A percentile compares a stretch with the other conserved stretches of the same genome.
These are phyloP conservation scores for Phaeosphaeriaceae sp. DNA, from an alignment of 2,329 filamentous ascomycete species.

Conservation along the genomic window DNA sequence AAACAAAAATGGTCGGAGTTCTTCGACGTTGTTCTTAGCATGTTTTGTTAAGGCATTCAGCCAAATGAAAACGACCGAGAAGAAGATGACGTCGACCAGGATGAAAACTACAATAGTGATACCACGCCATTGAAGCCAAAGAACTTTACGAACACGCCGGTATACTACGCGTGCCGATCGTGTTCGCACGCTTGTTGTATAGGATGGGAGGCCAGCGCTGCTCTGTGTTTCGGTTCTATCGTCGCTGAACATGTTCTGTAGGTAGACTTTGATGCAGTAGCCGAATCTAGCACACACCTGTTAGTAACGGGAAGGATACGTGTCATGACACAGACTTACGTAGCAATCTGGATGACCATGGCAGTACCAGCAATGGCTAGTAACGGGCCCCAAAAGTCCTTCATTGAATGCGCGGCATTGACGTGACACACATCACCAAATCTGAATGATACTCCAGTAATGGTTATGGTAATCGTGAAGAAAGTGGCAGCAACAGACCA, in stretches of 20 bases:
- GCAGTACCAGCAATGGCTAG: constrained; percentile 78
- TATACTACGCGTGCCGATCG: constrained; percentile 87
- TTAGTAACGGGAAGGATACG: constrained; percentile 17
- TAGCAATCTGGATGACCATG: constrained; percentile 80
- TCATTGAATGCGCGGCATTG: constrained; percentile 84
- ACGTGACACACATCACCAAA: constrained; percentile 94
- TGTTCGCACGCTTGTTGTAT: constrained; percentile 73
- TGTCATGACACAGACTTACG: constrained; percentile 60
- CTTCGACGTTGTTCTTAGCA: constrained; percentile 61
- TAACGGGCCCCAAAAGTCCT: constrained; percentile 89
- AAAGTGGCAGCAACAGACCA: constrained; percentile 84
- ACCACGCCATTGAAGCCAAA: constrained; percentile 92
- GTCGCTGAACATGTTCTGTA: constrained; percentile 78
- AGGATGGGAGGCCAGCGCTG: constrained; percentile 72
- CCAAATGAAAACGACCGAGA: constrained; percentile 88
- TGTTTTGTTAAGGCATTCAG: constrained; percentile 68
- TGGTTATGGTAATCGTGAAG: constrained; percentile 74
- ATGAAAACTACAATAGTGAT: constrained; percentile 91
- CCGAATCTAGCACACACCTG: constrained; percentile 49
- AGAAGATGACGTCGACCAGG: constrained; percentile 89
- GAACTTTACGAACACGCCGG: constrained; percentile 81
- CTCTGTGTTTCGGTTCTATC: constrained; percentile 68
- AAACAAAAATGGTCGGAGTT: constrained; percentile 69
- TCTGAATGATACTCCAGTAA: constrained; percentile 92
- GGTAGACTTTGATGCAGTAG: constrained; percentile 95